Evolutionary conservation across 768 basidiomycete species (phyloP).

Genomic region (Cantharellus anzutake): DNA sequence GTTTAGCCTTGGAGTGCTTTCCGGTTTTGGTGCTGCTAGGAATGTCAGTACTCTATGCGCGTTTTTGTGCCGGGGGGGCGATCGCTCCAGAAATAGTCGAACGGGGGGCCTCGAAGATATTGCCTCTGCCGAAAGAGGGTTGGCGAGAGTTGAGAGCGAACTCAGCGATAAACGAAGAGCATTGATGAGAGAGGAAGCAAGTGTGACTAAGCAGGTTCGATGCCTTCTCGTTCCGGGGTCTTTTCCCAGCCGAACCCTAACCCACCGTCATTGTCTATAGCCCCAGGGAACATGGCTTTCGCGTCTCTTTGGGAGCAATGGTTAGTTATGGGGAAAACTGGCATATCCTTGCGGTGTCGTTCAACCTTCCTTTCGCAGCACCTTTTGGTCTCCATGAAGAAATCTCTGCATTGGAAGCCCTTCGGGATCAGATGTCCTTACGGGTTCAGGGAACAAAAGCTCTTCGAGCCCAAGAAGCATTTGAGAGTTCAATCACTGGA

Average conservation of each 20-base stretch:
- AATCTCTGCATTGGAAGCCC: conserved; percentile 24
- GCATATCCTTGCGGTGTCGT: too few species aligned
- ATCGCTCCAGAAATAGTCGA: neutral
- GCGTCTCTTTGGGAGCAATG: neutral
- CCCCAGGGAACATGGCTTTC: too few species aligned
- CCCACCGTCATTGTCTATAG: too few species aligned
- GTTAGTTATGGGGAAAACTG: neutral
- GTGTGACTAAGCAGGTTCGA: neutral
- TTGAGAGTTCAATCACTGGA: neutral
- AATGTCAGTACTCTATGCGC: neutral
- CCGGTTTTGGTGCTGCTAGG: conserved; percentile 38
- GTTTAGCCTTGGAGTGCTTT: conserved; percentile 56
- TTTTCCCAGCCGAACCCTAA: too few species aligned
- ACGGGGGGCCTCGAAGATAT: neutral
- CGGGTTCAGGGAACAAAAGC: conserved; percentile 10
- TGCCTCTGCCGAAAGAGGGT: neutral
- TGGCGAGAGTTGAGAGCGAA: neutral
- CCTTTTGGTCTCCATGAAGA: conserved; percentile 40
- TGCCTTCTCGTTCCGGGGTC: neutral
- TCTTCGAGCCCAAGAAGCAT: neutral
- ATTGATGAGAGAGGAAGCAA: conserved; percentile 38
- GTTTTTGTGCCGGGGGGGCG: neutral
- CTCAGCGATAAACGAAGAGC: conserved; percentile 24
- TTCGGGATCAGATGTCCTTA: conserved; percentile 15
- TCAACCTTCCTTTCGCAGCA: conserved; percentile 6